These are phyloP conservation scores for Pilaira anomala DNA, from an alignment of 192 early-diverging fungal species.

Conservation along the genomic window DNA sequence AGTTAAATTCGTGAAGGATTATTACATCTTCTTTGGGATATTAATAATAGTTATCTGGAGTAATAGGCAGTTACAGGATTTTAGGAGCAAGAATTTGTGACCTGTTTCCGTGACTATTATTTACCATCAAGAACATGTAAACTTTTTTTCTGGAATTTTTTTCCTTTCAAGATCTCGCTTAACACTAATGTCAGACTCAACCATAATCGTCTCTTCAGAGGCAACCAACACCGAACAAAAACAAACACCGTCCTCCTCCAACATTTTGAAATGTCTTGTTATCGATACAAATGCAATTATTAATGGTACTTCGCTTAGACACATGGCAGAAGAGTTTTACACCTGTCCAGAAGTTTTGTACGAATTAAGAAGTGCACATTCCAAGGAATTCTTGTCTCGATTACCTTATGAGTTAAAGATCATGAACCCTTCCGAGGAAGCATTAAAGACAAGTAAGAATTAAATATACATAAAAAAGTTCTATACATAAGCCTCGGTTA, in stretches of 20 bases:
- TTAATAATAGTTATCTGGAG: too few species aligned
- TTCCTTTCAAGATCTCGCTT: not conserved
- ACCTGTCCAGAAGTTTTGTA: conserved; percentile 85
- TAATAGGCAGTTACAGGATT: too few species aligned
- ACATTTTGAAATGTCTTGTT: conserved; percentile 40
- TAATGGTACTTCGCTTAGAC: conserved; percentile 56
- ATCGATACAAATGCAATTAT: conserved; percentile 76
- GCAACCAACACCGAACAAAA: not conserved
- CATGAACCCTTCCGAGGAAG: conserved; percentile 59
- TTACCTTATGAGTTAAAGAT: conserved; percentile 64
- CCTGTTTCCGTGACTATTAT: too few species aligned
- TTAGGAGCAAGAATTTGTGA: too few species aligned
- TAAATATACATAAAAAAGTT: not conserved
- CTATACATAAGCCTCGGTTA: not conserved
- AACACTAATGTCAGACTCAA: not conserved
- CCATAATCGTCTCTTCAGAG: not conserved
- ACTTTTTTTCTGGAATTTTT: too few species aligned
- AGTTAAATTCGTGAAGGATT: too few species aligned
- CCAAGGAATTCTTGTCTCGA: conserved; percentile 56
- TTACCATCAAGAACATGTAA: too few species aligned
- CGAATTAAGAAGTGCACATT: conserved; percentile 77
- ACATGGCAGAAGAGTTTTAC: conserved; percentile 69
- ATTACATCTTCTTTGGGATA: too few species aligned
- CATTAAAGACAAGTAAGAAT: conserved; percentile 54
- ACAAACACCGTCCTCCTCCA: not conserved